phyloP scores from a whole-genome alignment of 2,329 filamentous ascomycete species.

The Arthrobotrys iridis region DNA sequence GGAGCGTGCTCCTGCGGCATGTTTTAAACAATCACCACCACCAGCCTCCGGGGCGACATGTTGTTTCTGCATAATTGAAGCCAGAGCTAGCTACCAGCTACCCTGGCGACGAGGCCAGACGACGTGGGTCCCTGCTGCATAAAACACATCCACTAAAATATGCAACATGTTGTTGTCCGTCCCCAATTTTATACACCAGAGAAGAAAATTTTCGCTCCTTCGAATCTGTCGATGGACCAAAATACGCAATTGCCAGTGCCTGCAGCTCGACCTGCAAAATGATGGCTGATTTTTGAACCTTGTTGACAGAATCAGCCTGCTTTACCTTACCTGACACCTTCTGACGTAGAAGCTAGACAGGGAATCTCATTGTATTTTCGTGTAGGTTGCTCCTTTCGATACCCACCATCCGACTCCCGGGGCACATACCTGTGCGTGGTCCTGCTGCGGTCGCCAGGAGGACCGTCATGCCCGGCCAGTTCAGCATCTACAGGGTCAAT shows the following conservation, averaged over 20 bases:
- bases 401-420: slow-evolving; percentile 40
- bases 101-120: slow-evolving; percentile 46
- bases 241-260: slow-evolving; percentile 52
- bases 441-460: slow-evolving; percentile 19
- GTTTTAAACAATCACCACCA: background rate
- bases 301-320: slow-evolving; percentile 37
- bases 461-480: slow-evolving; percentile 38
- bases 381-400: slow-evolving; percentile 52
- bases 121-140: slow-evolving; percentile 48
- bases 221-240: slow-evolving; percentile 37
- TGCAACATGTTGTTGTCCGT: slow-evolving; percentile 55
- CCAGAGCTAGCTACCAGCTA: slow-evolving; percentile 25
- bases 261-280: slow-evolving; percentile 50
- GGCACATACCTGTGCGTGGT: slow-evolving; percentile 28
- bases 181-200: slow-evolving; percentile 47
- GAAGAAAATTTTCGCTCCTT: slow-evolving; percentile 53
- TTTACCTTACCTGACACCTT: slow-evolving; percentile 24
- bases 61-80: slow-evolving; percentile 18
- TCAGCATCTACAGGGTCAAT: slow-evolving; percentile 33
- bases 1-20: slow-evolving; percentile 2
- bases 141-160: slow-evolving; percentile 55
- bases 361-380: slow-evolving; percentile 28
- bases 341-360: slow-evolving; percentile 54
- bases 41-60: slow-evolving; percentile 13
- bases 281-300: slow-evolving; percentile 52